Conservation (phyloP, 164 flowering plant species). For the Buxus sempervirens region DNA sequence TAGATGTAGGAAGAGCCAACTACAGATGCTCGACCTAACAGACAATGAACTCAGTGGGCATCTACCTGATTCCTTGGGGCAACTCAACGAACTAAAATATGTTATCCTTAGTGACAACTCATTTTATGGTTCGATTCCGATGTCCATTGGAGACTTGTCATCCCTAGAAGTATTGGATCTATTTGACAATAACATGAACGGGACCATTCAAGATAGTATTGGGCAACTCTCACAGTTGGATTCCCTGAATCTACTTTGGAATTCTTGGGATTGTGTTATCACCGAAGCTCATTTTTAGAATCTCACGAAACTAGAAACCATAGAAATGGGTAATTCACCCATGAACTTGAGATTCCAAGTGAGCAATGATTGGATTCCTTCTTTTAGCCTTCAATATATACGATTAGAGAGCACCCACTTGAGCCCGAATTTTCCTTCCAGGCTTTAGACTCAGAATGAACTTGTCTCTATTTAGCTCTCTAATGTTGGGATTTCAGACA, state of each 20-base stretch:
- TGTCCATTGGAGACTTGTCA: conserved; percentile 16
- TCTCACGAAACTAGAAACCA: conserved; percentile 1
- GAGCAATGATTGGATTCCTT: conserved; percentile 22
- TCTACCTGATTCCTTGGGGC: conserved; percentile 8
- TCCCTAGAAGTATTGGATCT: conserved; percentile 7
- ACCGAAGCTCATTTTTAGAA: conserved; percentile 9
- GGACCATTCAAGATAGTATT: conserved; percentile 19
- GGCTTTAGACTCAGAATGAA: conserved; percentile 28
- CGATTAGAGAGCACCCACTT: conserved; percentile 9
- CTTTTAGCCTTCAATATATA: conserved; percentile 18
- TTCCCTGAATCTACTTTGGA: neutral
- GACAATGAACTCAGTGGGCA: conserved; percentile 9
- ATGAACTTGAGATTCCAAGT: conserved; percentile 14
- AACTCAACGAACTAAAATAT: neutral
- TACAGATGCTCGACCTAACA: conserved; percentile 7
- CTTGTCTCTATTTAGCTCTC: neutral
- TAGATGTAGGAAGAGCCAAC: neutral
- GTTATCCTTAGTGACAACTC: too few species aligned
- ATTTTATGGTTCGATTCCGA: neutral
- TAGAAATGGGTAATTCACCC: neutral
- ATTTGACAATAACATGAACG: conserved; percentile 13
- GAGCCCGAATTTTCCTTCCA: conserved; percentile 18
- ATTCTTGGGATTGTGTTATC: conserved; percentile 15
- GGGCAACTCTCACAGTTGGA: conserved; percentile 17
- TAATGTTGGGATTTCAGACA: conserved; percentile 18